Conservation (phyloP, 768 basidiomycete species). For the Xerocomellus dryophilus region DNA sequence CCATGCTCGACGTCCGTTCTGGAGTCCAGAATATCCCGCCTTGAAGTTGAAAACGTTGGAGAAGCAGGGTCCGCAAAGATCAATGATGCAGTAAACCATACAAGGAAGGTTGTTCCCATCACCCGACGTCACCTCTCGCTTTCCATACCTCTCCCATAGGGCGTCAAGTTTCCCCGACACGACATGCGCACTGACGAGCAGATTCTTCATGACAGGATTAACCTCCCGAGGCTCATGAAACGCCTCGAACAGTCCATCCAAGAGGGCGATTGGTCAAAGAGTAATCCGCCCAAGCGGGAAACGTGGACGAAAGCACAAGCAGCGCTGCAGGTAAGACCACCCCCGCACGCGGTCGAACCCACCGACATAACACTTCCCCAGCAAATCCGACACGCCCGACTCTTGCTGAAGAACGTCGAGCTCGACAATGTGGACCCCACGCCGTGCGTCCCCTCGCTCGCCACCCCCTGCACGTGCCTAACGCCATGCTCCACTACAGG, state of each 20-base stretch:
- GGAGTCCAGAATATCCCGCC: not conserved
- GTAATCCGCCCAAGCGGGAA: conserved; percentile 22
- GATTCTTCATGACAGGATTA: conserved; percentile 59
- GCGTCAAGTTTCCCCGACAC: not conserved
- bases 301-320: conserved; percentile 57
- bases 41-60: not conserved
- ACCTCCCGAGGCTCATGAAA: conserved; percentile 58
- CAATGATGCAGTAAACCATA: conserved; percentile 9
- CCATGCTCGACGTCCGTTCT: conserved; percentile 14
- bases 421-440: conserved; percentile 43
- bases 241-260: conserved; percentile 55
- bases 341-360: not conserved
- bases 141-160: not conserved
- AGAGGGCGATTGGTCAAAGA: conserved; percentile 34
- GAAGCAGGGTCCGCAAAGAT: conserved; percentile 11
- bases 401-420: conserved; percentile 58
- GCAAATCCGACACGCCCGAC: conserved; percentile 53
- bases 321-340: conserved; percentile 49
- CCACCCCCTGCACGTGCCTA: not conserved
- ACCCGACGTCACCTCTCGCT: not conserved
- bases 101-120: conserved; percentile 28
- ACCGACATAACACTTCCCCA: conserved; percentile 20
- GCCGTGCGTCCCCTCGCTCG: conserved; percentile 35
- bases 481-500: conserved; percentile 27
- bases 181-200: conserved; percentile 32